Evolutionary conservation across 257 asterid species (phyloP).

Genomic region (Primulina huaijiensis): DNA sequence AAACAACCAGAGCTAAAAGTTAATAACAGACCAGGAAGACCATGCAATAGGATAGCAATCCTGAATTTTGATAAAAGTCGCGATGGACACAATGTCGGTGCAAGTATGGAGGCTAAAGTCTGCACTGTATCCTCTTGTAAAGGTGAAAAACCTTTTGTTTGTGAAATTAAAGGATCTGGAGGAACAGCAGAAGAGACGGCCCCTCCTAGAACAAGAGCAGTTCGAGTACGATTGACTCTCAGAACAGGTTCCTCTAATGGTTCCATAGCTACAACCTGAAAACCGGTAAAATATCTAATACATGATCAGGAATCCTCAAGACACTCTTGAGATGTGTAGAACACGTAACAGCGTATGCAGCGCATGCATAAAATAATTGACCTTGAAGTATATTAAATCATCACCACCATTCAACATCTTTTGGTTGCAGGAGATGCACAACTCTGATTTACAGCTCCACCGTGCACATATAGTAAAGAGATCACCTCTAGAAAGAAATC

Average conservation of each 20-base stretch:
- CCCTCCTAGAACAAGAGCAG: conserved; percentile 96
- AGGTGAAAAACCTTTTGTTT: conserved; percentile 41
- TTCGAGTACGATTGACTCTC: conserved; percentile 66
- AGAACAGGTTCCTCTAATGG: conserved; percentile 73
- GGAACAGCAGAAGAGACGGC: conserved; percentile 77
- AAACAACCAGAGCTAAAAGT: conserved; percentile 21
- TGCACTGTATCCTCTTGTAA: conserved; percentile 60
- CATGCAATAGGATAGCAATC: conserved; percentile 76
- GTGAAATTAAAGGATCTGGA: conserved; percentile 59
- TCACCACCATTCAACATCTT: conserved; percentile 45
- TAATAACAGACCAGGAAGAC: conserved; percentile 60
- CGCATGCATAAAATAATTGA: conserved; percentile 16
- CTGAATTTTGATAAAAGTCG: conserved; percentile 77
- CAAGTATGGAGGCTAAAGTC: conserved; percentile 68
- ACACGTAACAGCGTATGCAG: conserved; percentile 7
- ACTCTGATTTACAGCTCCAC: conserved; percentile 82
- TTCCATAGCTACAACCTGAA: conserved; percentile 85
- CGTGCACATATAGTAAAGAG: conserved; percentile 58
- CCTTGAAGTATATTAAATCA: conserved; percentile 76
- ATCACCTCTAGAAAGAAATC: conserved; percentile 83
- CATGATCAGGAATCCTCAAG: conserved; percentile 17
- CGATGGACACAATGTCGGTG: conserved; percentile 85
- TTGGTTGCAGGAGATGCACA: conserved; percentile 70
- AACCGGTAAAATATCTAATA: conserved; percentile 18
- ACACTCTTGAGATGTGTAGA: background rate